Base-by-base conservation (phyloP, 768 basidiomycete genomes). In the Mycena kentingensis region DNA sequence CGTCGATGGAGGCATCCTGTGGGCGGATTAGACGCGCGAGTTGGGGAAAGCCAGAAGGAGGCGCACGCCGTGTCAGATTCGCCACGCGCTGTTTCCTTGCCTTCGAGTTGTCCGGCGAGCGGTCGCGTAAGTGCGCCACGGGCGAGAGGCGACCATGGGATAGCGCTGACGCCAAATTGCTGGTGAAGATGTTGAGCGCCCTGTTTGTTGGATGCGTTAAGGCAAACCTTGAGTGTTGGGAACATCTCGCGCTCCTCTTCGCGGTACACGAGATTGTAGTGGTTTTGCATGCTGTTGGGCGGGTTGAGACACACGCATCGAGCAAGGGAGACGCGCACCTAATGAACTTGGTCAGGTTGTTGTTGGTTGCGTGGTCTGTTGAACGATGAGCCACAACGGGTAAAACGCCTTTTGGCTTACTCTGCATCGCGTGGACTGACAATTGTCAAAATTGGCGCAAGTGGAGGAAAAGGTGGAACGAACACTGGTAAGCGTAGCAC, bases 221-320 rank as follows among this genome's bases (percentile, higher is more conserved):
- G 27, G 16, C 37, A 35, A 29, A 77, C 80, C 70, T 81, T 79
- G 28, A 81, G 65, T 2, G 77, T 78, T 3, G 84, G 84, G 61
- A 84, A 80, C 80, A 83, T 81, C 61, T 82, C 81, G 2, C 81
- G 71, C 63, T 82, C 84, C 56, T 87, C 84, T 64, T 87, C 85
- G 15, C 85, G 71, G 59, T 87, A 87, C 12, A 83, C 55, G 10
- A 83, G 64, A 52, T 70, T 81, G 64, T 87, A 77, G 52, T 83
- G 81, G 62, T 86, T 86, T 65, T 86, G 84, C 85, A 86, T 84
- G 2, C 80, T 81, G 59, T n/a, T n/a, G n/a, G n/a, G n/a, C n/a
- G n/a, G n/a, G n/a, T n/a, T n/a, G n/a, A n/a, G n/a, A n/a, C n/a
- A n/a, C n/a, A n/a, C n/a, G n/a, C n/a, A n/a, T n/a, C n/a, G n/a